Percentiles rank a stretch among this genome's conserved stretches.
These are phyloP conservation scores for Neodidymelliopsis sp. DNA, from an alignment of 2,329 filamentous ascomycete genomes.

Conservation along the genomic window DNA sequence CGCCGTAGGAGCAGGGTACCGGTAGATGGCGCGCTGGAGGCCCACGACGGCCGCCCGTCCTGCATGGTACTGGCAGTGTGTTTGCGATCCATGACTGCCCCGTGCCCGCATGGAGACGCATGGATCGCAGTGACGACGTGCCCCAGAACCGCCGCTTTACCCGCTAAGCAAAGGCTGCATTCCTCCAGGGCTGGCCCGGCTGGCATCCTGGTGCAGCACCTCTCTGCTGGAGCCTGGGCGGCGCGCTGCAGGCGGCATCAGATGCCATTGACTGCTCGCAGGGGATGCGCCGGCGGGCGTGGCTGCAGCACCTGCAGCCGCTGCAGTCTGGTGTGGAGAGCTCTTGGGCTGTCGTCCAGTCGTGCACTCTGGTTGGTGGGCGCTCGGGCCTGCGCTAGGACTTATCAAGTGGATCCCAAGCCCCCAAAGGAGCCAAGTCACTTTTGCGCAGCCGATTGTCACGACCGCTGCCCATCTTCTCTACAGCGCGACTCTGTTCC, in stretches of 20 bases:
- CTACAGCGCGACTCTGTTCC: constrained; percentile 13
- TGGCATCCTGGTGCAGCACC: not conserved
- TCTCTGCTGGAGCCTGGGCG: no score
- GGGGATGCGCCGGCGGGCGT: constrained; percentile 10
- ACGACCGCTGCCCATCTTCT: constrained; percentile 16
- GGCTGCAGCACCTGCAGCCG: constrained; percentile 17
- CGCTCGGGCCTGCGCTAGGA: not conserved
- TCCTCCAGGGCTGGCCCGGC: not conserved
- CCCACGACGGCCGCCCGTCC: constrained; percentile 11
- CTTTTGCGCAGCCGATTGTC: constrained; percentile 13
- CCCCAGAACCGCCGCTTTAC: constrained; percentile 11
- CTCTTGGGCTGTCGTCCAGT: constrained; percentile 7
- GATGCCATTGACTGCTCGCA: constrained; percentile 3
- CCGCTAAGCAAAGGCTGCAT: constrained; percentile 4
- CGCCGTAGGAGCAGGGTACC: constrained; percentile 12
- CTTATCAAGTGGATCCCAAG: constrained; percentile 1
- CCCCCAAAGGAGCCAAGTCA: not conserved
- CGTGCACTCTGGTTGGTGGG: not conserved
- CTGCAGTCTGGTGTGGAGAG: constrained; percentile 13
- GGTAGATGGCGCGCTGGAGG: constrained; percentile 1
- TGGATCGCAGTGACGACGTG: constrained; percentile 9
- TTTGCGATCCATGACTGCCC: constrained; percentile 12
- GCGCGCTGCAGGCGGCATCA: constrained; percentile 2
- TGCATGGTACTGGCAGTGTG: constrained; percentile 10
- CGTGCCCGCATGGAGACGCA: constrained; percentile 19